Base-by-base conservation (phyloP, 164 flowering plant species). In the Annona cherimola region DNA sequence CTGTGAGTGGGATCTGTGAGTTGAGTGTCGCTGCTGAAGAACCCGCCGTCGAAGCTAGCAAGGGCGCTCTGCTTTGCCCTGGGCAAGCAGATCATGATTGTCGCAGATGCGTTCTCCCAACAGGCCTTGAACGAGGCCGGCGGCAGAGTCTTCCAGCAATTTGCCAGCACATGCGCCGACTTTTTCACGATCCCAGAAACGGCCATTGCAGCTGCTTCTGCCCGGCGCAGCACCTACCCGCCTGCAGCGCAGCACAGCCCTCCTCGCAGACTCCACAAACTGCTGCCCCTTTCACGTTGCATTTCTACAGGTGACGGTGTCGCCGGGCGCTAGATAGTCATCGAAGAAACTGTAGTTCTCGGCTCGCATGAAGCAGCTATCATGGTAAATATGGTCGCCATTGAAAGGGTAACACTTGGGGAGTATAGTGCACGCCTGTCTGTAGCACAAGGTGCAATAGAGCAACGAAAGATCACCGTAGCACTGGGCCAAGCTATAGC, bases 61-160 rank as follows among this genome's bases (percentile, higher is more conserved):
- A 94, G 63, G 3, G 94, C 97, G 14, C 97, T 81, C 3, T 95
- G 97, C 68, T 90, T 96, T 0, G 93, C 85, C 85, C 84, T 76
- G 39, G 98, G 97, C 82, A 94, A 83, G 82, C 98, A 94, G 20
- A 81, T 77, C 72, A 74, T 63, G 12, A 89, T 45, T 0, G 90
- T 85, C 0, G 81, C 73, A 7, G 92, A 84, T 0, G 97, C 98
- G 59, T 82, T 89, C 67, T 83, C 83, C 84, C 92, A 71, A 63
- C 98, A 94, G 0, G 83, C 84, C 71, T 73, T 79, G 74, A 97
- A 94, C 19, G 89, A 80, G 70, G 79, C 86, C 0, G 74, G 73
- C 45, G 75, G 81, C 82, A 94, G 71, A 4, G 83, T 83, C 75
- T 69, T 87, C 98, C 97, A 94, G 72, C 98, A 94, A 73, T 94